Evolutionary conservation across 164 flowering plant species (phyloP).

Genomic region (Saururus chinensis): DNA sequence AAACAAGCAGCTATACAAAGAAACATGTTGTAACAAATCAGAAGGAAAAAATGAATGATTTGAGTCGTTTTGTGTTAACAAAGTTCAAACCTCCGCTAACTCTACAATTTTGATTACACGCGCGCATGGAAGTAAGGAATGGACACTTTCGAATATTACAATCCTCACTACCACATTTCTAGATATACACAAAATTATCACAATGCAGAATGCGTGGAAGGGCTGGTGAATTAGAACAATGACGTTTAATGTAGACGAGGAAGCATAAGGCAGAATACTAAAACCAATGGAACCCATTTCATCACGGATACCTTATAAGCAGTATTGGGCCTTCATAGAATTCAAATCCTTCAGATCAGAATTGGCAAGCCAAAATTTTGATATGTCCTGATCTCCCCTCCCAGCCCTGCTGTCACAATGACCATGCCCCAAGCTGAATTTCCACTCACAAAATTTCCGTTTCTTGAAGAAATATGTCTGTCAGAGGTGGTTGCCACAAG

Average conservation of each 20-base stretch:
- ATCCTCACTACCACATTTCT: constrained; percentile 12
- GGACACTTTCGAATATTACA: constrained; percentile 5
- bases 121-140: constrained; percentile 6
- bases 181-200: constrained; percentile 11
- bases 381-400: constrained; percentile 77
- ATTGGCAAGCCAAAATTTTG: constrained; percentile 93
- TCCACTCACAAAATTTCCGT: constrained; percentile 38
- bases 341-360: constrained; percentile 27
- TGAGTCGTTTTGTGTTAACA: background rate
- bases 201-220: background rate
- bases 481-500: constrained; percentile 20
- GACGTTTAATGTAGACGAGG: background rate
- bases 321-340: background rate
- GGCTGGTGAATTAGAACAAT: background rate
- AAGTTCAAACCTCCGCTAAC: background rate
- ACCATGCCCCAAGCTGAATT: constrained; percentile 86
- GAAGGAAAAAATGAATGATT: too few species aligned
- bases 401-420: constrained; percentile 79
- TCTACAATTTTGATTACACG: constrained; percentile 8
- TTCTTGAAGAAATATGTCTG: constrained; percentile 36
- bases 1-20: background rate
- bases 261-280: too few species aligned
- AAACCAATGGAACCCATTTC: background rate
- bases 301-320: background rate
- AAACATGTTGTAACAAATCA: background rate